Base-by-base conservation (phyloP, 352 stramenopile genomes). In the Thalassiosira mediterranea region DNA sequence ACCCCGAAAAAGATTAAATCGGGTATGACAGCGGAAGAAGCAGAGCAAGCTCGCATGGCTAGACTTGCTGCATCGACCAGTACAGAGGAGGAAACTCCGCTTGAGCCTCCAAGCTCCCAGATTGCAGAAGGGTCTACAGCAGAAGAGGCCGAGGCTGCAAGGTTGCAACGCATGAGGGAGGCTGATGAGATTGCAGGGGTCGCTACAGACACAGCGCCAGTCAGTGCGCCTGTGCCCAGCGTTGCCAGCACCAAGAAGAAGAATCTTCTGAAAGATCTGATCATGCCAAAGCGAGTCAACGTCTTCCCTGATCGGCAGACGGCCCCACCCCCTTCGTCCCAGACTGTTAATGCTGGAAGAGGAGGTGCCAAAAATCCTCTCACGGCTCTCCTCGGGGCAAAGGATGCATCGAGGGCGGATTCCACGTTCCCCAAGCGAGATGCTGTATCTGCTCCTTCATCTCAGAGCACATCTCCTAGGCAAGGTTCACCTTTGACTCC, bases 101-200 rank as follows among this genome's bases (percentile, higher is more conserved):
- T 19, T 19, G n/a, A 62, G 4, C 4, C n/a, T 2, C 3, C 53
- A 17, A 5, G 44, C 8, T 31, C n/a, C 37, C 25, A 47, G 17
- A 37, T 64, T 31, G 44, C 23, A 19, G 34, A 34, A 21, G 64
- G 64, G 19, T 19, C 54, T 3, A 73, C 72, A 26, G 72, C 72
- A 10, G 72, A 72, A 51, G 60, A 76, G 21, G 72, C 72, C 8
- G 59, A 62, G 42, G 60, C 46, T 29, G 54, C 48, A 28, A 72
- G 46, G 38, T 21, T 26, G 19, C 46, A 75, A 38, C 31, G 34
- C 10, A 62, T 64, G n/a, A 23, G 17, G 19, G 48, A 29, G 42
- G 57, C 42, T 4, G 70, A 65, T 17, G 25, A 72, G 19, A 11
- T 64, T 26, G 47, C 53, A 21, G 64, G 31, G 71, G 19, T 28